Evolutionary conservation across 371 early-diverging fungal genomes (phyloP).

Genomic region (Apophysomyces elegans): DNA sequence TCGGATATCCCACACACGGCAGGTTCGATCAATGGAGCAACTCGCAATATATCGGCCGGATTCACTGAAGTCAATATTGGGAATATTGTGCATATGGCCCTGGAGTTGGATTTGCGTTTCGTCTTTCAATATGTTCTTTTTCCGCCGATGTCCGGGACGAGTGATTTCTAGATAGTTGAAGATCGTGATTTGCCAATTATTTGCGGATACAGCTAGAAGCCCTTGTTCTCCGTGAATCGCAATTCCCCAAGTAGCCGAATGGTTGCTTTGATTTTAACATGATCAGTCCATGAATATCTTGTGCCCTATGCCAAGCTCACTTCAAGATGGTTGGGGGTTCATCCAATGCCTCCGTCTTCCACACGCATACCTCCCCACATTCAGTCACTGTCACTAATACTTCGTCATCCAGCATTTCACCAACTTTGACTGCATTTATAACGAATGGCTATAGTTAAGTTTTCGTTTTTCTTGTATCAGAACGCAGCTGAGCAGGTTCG

Average conservation of each 20-base stretch:
- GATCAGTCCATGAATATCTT: background rate
- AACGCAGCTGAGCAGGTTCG: background rate
- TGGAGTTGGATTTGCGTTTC: slow-evolving; percentile 23
- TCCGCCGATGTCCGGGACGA: slow-evolving; percentile 10
- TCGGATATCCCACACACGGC: slow-evolving; percentile 54
- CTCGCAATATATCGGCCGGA: slow-evolving; percentile 62
- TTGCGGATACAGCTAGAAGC: slow-evolving; percentile 64
- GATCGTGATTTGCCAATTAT: slow-evolving; percentile 58
- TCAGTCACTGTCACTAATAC: slow-evolving; percentile 60
- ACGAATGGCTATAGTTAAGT: slow-evolving; percentile 26
- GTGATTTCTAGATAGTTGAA: slow-evolving; percentile 37
- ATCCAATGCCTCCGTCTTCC: slow-evolving; percentile 54
- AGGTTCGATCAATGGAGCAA: slow-evolving; percentile 59
- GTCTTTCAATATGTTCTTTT: slow-evolving; percentile 22
- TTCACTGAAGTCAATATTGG: slow-evolving; percentile 57
- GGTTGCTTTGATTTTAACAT: slow-evolving; percentile 15
- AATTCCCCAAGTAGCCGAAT: slow-evolving; percentile 66
- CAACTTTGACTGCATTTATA: slow-evolving; percentile 68
- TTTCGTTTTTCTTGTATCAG: background rate
- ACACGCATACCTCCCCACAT: slow-evolving; percentile 52
- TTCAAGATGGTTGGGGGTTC: slow-evolving; percentile 44
- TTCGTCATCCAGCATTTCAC: slow-evolving; percentile 43
- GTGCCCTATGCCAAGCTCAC: background rate
- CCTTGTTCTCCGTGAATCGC: slow-evolving; percentile 58
- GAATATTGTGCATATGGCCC: slow-evolving; percentile 71